A percentile compares a stretch with the other conserved stretches of the same genome.
phyloP scores from a whole-genome alignment of 78 protist genomes.

The Cyanophora paradoxa region DNA sequence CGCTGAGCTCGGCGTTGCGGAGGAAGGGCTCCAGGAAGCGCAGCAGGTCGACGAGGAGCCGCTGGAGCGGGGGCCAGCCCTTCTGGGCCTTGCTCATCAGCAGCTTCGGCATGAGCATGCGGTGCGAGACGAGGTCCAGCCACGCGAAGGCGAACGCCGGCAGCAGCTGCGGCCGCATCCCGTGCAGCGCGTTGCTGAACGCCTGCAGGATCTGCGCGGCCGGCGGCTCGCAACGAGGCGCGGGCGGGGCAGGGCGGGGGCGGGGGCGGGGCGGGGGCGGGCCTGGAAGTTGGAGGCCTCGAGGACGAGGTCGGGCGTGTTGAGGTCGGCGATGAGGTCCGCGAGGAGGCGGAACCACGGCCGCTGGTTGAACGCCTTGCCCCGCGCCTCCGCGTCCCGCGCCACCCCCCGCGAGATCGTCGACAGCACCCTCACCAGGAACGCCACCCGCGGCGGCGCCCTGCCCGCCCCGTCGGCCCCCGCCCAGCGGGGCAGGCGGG shows the following conservation, averaged over 20 bases:
- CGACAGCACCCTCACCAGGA: no score
- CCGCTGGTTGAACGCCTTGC: constrained; percentile 72
- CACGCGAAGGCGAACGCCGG: constrained; percentile 96
- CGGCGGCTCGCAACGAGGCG: no score
- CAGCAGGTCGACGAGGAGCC: constrained; percentile 73
- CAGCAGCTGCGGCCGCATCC: constrained; percentile 68
- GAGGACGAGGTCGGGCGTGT: constrained; percentile 43
- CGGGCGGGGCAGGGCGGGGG: no score
- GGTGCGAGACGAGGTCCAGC: constrained; percentile 89
- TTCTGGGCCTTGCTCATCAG: constrained; percentile 30
- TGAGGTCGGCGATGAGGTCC: constrained; percentile 58
- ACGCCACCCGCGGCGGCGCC: no score
- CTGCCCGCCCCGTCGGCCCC: no score
- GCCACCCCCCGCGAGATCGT: no score
- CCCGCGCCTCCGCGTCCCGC: neutral
- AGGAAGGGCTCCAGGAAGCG: constrained; percentile 82
- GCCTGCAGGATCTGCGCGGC: constrained; percentile 45
- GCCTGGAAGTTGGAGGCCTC: constrained; percentile 46
- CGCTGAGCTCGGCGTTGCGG: constrained; percentile 52
- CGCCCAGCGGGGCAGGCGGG: no score
- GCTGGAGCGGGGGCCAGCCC: constrained; percentile 72
- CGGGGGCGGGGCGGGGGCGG: no score
- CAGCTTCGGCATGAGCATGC: constrained; percentile 83
- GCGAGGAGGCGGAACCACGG: constrained; percentile 72
- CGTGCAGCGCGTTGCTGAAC: constrained; percentile 59